Evolutionary conservation across 345 rosid genomes (phyloP).

Genomic region (Lepidium africanum): DNA sequence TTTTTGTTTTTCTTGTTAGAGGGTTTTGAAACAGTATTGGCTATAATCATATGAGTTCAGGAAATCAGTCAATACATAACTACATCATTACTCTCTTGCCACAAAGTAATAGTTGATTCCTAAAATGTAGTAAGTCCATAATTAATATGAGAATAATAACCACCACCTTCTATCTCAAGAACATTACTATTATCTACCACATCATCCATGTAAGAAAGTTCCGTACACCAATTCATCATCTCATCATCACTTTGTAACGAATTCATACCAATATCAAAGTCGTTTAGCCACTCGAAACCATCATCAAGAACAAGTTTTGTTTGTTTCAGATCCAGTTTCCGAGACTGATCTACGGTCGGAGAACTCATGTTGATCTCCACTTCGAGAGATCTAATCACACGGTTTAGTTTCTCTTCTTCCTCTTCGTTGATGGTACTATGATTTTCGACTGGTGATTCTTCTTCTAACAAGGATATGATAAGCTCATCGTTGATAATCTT

Average conservation of each 20-base stretch:
- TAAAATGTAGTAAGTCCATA: conserved; percentile 28
- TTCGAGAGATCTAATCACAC: conserved; percentile 43
- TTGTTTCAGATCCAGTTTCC: neutral
- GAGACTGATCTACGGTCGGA: neutral
- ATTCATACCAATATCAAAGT: conserved; percentile 28
- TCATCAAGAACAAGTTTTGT: neutral
- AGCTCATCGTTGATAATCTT: conserved; percentile 22
- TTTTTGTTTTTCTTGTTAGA: neutral
- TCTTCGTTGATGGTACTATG: conserved; percentile 16
- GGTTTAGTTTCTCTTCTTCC: conserved; percentile 36
- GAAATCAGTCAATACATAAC: conserved; percentile 15
- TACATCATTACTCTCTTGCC: conserved; percentile 38
- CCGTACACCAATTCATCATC: conserved; percentile 41
- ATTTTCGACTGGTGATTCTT: conserved; percentile 31
- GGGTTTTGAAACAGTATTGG: neutral
- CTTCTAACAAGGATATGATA: conserved; percentile 35
- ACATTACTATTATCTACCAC: conserved; percentile 12
- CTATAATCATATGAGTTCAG: neutral
- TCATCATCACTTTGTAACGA: conserved; percentile 35
- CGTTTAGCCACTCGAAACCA: conserved; percentile 18
- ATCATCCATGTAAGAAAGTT: conserved; percentile 28
- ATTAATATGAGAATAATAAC: conserved; percentile 27
- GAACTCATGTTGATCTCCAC: conserved; percentile 38
- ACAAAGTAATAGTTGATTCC: conserved; percentile 31
- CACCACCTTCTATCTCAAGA: conserved; percentile 30